A percentile compares a stretch with the other conserved stretches of the same genome.
Conservation (phyloP, 495 filamentous ascomycete species). For the Hypoxylon lienhwacheense region DNA sequence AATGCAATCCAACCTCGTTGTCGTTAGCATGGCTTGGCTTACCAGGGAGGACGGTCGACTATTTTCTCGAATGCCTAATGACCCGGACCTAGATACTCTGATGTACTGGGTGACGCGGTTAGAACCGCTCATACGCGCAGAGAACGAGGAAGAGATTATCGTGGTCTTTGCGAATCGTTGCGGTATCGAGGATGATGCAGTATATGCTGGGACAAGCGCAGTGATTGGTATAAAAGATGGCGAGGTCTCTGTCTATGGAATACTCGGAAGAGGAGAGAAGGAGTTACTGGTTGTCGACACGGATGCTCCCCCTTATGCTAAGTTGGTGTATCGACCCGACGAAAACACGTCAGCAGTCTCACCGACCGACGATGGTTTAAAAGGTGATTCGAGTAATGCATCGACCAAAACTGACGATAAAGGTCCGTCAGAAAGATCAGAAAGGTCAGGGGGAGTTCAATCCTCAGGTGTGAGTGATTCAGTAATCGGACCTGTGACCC, state of each 20-base stretch:
- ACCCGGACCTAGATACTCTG: constrained; percentile 79
- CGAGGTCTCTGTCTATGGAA: constrained; percentile 66
- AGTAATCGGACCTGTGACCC: not conserved
- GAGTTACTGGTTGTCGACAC: constrained; percentile 68
- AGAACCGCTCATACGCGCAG: constrained; percentile 66
- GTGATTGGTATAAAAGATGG: constrained; percentile 74
- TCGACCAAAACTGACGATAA: not conserved
- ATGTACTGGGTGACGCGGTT: constrained; percentile 89
- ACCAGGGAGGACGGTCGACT: constrained; percentile 57
- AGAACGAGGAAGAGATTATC: constrained; percentile 64
- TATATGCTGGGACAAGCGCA: constrained; percentile 84
- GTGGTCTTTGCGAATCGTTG: constrained; percentile 83
- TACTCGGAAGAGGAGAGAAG: constrained; percentile 66
- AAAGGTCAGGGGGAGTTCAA: not conserved
- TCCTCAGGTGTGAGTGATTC: not conserved
- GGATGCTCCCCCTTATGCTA: constrained; percentile 24
- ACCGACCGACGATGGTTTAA: constrained; percentile 1
- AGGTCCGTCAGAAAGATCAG: not conserved
- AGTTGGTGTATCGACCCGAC: constrained; percentile 35
- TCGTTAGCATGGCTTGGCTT: constrained; percentile 90
- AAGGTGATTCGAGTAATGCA: not conserved
- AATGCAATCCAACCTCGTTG: constrained; percentile 66
- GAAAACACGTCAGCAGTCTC: constrained; percentile 1
- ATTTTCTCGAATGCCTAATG: constrained; percentile 45
- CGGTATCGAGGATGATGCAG: constrained; percentile 66